Percentiles rank a stretch among this genome's conserved stretches.
These are phyloP conservation scores for Arxiozyma heterogenica DNA, from an alignment of 1,139 yeast genomes.

Conservation along the genomic window DNA sequence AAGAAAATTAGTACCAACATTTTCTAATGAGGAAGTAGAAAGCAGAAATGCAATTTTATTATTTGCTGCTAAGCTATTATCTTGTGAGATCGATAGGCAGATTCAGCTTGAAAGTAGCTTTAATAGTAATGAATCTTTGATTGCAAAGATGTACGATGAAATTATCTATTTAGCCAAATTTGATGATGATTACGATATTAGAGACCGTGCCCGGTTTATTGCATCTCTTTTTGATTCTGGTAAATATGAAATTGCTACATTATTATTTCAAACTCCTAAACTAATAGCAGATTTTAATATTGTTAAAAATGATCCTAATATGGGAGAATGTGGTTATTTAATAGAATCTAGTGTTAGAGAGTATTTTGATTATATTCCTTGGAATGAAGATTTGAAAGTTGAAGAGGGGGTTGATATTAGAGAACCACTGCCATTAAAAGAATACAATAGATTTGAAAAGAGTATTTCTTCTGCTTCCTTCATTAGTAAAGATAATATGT, in stretches of 20 bases:
- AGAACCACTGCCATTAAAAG: constrained; percentile 23
- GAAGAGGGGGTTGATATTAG: constrained; percentile 10
- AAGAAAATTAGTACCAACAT: constrained; percentile 47
- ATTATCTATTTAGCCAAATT: constrained; percentile 59
- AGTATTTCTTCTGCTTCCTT: constrained; percentile 27
- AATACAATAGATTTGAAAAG: constrained; percentile 22
- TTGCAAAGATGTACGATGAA: constrained; percentile 52
- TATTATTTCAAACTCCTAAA: constrained; percentile 78
- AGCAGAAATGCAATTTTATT: constrained; percentile 68
- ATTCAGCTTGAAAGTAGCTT: constrained; percentile 17
- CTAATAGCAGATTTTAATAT: constrained; percentile 41
- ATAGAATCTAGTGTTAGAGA: constrained; percentile 3
- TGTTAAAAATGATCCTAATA: not conserved
- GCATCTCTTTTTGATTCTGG: constrained; percentile 37
- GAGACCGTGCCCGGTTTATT: constrained; percentile 79
- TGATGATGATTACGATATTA: constrained; percentile 66
- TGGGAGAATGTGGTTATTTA: not conserved
- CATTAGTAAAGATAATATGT: constrained; percentile 6
- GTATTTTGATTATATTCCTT: constrained; percentile 5
- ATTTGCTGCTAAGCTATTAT: constrained; percentile 64
- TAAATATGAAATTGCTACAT: constrained; percentile 53
- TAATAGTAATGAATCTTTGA: constrained; percentile 34
- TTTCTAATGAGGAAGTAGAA: constrained; percentile 44
- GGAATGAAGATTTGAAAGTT: constrained; percentile 8
- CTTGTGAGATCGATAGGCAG: constrained; percentile 40